phyloP scores from a whole-genome alignment of 2,329 filamentous ascomycete genomes.

The Plenodomus tracheiphilus region DNA sequence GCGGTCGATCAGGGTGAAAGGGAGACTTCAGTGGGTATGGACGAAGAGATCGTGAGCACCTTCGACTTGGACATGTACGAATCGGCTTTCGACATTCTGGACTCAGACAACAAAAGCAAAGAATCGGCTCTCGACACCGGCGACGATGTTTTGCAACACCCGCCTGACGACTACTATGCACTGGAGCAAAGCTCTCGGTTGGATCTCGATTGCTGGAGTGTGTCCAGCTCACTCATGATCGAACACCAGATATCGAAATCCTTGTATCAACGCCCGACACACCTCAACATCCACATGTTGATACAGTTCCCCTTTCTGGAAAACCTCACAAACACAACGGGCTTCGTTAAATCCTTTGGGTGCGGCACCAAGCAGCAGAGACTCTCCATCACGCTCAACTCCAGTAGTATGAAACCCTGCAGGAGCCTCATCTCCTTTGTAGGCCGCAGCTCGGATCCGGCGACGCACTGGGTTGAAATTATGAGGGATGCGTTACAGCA shows the following conservation, averaged over 20 bases:
- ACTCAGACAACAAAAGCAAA: neutral
- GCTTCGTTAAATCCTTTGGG: slow-evolving; percentile 1
- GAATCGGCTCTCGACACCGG: neutral
- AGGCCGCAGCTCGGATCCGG: too few relatives aligned
- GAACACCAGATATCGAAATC: neutral
- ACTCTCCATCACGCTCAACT: neutral
- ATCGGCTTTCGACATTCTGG: neutral
- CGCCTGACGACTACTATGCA: too few relatives aligned
- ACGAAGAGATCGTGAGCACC: neutral
- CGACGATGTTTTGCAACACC: neutral
- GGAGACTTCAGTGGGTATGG: neutral
- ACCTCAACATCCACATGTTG: slow-evolving; percentile 3
- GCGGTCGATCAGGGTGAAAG: neutral
- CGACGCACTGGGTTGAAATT: neutral
- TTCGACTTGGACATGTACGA: slow-evolving; percentile 1
- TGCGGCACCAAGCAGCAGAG: neutral
- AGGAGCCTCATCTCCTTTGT: too few relatives aligned
- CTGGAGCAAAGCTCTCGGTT: neutral
- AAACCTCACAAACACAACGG: neutral
- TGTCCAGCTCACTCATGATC: neutral
- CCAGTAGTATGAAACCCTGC: neutral
- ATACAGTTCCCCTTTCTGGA: slow-evolving; percentile 4
- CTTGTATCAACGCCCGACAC: neutral
- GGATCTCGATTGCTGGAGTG: neutral
- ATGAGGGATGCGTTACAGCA: neutral